Conservation (phyloP, 1,139 yeast species). For the Scheffersomyces parashehatae region DNA sequence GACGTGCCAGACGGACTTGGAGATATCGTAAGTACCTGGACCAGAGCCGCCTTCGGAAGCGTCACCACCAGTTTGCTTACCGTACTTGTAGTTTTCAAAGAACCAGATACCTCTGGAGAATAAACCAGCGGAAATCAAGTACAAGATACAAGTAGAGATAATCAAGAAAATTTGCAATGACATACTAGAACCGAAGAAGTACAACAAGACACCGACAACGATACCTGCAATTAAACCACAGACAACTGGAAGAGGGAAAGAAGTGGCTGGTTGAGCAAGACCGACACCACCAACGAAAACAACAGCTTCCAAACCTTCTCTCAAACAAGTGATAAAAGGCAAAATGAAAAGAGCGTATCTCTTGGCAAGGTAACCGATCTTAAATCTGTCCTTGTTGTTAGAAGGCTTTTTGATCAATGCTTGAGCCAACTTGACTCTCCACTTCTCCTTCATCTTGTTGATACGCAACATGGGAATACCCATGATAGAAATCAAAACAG, state of each 20-base stretch:
- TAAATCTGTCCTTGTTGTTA: slow-evolving; percentile 15
- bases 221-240: slow-evolving; percentile 38
- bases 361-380: slow-evolving; percentile 25
- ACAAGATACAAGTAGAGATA: slow-evolving; percentile 42
- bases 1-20: slow-evolving; percentile 88
- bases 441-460: slow-evolving; percentile 46
- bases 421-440: slow-evolving; percentile 50
- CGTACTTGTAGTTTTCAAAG: slow-evolving; percentile 68
- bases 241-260: slow-evolving; percentile 41
- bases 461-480: slow-evolving; percentile 30
- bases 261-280: slow-evolving; percentile 38
- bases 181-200: slow-evolving; percentile 42
- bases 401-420: slow-evolving; percentile 25
- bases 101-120: slow-evolving; percentile 80
- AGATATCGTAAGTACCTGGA: slow-evolving; percentile 89
- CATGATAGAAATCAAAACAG: slow-evolving; percentile 27
- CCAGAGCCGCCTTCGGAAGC: slow-evolving; percentile 90
- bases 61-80: slow-evolving; percentile 58
- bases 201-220: slow-evolving; percentile 36
- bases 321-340: slow-evolving; percentile 45
- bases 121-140: slow-evolving; percentile 46
- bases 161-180: slow-evolving; percentile 45
- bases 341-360: slow-evolving; percentile 41
- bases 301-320: slow-evolving; percentile 52
- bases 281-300: slow-evolving; percentile 52